These are phyloP conservation scores for Coemansia sp. DNA, from an alignment of 192 early-diverging fungal species.

Conservation along the genomic window DNA sequence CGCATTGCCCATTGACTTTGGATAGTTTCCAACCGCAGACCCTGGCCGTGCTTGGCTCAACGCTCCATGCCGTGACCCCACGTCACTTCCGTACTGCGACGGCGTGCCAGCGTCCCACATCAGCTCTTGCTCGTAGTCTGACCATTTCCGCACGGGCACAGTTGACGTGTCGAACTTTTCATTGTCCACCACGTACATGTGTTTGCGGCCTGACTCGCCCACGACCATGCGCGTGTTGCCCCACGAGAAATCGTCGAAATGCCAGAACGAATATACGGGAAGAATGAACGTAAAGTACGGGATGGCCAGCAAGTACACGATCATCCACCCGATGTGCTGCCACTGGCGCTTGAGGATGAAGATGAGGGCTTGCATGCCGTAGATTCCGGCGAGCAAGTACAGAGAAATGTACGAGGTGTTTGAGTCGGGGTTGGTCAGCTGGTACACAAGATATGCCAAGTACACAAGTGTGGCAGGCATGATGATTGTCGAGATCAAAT, in stretches of 20 bases:
- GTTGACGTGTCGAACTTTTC: conserved; percentile 75
- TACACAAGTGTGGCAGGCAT: conserved; percentile 93
- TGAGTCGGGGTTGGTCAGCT: conserved; percentile 56
- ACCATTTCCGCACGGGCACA: conserved; percentile 78
- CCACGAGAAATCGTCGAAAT: conserved; percentile 99
- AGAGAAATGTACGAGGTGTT: conserved; percentile 77
- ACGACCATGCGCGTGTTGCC: conserved; percentile 92
- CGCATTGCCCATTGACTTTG: conserved; percentile 38
- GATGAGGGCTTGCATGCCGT: conserved; percentile 87
- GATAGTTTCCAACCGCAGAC: conserved; percentile 44
- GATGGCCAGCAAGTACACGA: conserved; percentile 89
- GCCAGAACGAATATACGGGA: conserved; percentile 95
- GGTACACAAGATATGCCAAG: conserved; percentile 81
- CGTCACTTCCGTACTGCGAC: conserved; percentile 43
- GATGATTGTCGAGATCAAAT: conserved; percentile 88
- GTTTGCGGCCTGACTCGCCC: conserved; percentile 79
- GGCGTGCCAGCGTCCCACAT: conserved; percentile 64
- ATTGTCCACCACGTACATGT: conserved; percentile 60
- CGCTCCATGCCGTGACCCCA: conserved; percentile 38
- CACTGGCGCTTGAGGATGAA: conserved; percentile 87
- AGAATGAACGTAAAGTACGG: conserved; percentile 81
- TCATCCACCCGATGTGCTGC: conserved; percentile 96
- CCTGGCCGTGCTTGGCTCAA: conserved; percentile 36
- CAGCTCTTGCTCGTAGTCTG: conserved; percentile 74
- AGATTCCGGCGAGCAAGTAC: conserved; percentile 80